These are phyloP conservation scores for Pseudoperonospora humuli DNA, from an alignment of 352 stramenopile genomes.

Conservation along the genomic window DNA sequence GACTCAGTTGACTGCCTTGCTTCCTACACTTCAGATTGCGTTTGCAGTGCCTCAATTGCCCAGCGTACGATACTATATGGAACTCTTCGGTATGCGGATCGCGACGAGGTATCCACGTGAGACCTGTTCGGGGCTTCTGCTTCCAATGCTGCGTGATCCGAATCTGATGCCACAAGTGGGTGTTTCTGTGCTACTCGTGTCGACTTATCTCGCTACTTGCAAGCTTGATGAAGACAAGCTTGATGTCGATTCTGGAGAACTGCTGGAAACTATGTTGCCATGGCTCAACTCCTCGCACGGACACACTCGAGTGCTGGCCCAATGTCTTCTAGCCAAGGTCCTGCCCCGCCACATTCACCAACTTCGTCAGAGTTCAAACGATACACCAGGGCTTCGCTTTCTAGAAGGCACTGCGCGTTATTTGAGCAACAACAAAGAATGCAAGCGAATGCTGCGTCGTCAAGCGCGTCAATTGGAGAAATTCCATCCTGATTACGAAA, in stretches of 20 bases:
- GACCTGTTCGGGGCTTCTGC: slow-evolving; percentile 32
- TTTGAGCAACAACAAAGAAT: slow-evolving; percentile 77
- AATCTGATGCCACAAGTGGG: slow-evolving; percentile 71
- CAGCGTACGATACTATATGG: slow-evolving; percentile 73
- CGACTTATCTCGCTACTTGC: slow-evolving; percentile 28
- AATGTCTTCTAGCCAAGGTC: slow-evolving; percentile 61
- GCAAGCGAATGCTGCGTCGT: slow-evolving; percentile 73
- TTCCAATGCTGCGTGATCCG: slow-evolving; percentile 56
- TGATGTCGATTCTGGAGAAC: slow-evolving; percentile 19
- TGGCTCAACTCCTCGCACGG: slow-evolving; percentile 77
- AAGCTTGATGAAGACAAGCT: slow-evolving; percentile 24
- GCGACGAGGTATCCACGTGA: slow-evolving; percentile 37
- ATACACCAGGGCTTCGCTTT: slow-evolving; percentile 32
- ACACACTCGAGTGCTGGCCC: slow-evolving; percentile 73
- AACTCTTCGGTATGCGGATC: slow-evolving; percentile 73
- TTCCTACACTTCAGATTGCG: slow-evolving; percentile 34
- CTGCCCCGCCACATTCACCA: slow-evolving; percentile 55
- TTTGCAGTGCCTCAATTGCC: slow-evolving; percentile 59
- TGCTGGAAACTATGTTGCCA: slow-evolving; percentile 48
- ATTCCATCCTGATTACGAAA: slow-evolving; percentile 63
- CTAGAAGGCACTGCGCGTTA: slow-evolving; percentile 46
- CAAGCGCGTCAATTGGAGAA: slow-evolving; percentile 53
- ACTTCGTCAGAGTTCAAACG: slow-evolving; percentile 5
- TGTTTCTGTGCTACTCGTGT: slow-evolving; percentile 54
- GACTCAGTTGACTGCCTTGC: slow-evolving; percentile 14